These are phyloP conservation scores for Gentiana macrophylla DNA, from an alignment of 257 asterid species.

Conservation along the genomic window DNA sequence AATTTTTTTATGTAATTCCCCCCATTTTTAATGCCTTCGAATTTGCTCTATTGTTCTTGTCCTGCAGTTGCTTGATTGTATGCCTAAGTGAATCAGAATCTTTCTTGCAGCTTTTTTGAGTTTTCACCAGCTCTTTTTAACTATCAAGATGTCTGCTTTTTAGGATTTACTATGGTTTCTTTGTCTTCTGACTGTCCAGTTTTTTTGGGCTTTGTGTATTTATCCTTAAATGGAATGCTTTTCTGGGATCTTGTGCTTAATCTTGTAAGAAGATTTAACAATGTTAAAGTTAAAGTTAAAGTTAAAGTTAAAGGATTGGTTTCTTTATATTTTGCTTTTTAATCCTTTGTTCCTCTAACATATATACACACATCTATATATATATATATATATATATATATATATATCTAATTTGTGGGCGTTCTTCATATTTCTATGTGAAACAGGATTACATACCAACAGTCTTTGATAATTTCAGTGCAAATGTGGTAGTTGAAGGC, in stretches of 20 bases:
- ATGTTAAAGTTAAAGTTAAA: neutral
- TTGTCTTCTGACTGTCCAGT: neutral
- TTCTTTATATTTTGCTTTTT: neutral
- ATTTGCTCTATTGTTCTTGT: neutral
- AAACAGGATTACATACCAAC: constrained; percentile 81
- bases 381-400: no score
- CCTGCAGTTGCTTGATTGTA: neutral
- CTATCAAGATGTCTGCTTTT: constrained; percentile 5
- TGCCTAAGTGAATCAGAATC: neutral
- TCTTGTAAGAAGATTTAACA: constrained; percentile 2
- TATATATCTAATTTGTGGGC: no score
- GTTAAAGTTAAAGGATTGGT: neutral
- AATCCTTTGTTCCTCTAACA: no score
- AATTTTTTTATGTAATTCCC: constrained; percentile 9
- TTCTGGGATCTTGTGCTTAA: constrained; percentile 6
- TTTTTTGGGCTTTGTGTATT: constrained; percentile 6
- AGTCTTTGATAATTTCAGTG: constrained; percentile 93
- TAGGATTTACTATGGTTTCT: constrained; percentile 2
- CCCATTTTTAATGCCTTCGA: constrained; percentile 2
- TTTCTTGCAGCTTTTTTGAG: constrained; percentile 14
- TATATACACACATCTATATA: no score
- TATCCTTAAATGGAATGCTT: constrained; percentile 5
- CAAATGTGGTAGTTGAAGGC: constrained; percentile 93
- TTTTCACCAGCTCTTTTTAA: constrained; percentile 6
- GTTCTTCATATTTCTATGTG: constrained; percentile 7